A percentile compares a stretch with the other conserved stretches of the same genome.
These are phyloP conservation scores for Chlamydomonas urium DNA, from an alignment of 139 green algal genomes.

Conservation along the genomic window DNA sequence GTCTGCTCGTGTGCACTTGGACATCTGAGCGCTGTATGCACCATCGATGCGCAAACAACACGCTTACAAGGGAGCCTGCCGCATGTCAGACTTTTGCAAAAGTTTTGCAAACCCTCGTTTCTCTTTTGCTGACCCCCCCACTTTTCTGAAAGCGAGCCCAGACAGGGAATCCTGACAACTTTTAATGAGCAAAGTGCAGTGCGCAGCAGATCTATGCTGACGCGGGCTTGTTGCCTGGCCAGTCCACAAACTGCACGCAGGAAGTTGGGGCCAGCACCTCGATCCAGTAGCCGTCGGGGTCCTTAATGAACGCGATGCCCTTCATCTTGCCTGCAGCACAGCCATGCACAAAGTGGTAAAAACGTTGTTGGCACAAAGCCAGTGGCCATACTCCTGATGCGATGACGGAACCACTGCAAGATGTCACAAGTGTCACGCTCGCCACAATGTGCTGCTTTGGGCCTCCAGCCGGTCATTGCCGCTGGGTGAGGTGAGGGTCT, in stretches of 20 bases:
- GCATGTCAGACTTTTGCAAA: too few relatives aligned
- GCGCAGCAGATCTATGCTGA: too few relatives aligned
- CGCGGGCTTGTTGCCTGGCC: constrained; percentile 3
- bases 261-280: constrained; percentile 19
- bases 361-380: background rate
- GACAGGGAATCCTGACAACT: background rate
- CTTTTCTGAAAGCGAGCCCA: too few relatives aligned
- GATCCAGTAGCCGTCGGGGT: constrained; percentile 57
- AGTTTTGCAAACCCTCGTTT: too few relatives aligned
- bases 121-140: too few relatives aligned
- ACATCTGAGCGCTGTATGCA: too few relatives aligned
- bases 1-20: too few relatives aligned
- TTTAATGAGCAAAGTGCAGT: background rate
- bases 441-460: background rate
- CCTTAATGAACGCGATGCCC: constrained; percentile 76
- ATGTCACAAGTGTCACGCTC: background rate
- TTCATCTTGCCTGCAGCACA: constrained; percentile 63
- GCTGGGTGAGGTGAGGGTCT: too few relatives aligned
- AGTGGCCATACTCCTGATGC: background rate
- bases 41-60: too few relatives aligned
- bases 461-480: background rate
- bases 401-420: too few relatives aligned
- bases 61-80: too few relatives aligned
- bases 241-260: background rate
- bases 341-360: background rate